Base-by-base conservation (phyloP, 352 stramenopile species). In the Peronosclerospora sorghi region DNA sequence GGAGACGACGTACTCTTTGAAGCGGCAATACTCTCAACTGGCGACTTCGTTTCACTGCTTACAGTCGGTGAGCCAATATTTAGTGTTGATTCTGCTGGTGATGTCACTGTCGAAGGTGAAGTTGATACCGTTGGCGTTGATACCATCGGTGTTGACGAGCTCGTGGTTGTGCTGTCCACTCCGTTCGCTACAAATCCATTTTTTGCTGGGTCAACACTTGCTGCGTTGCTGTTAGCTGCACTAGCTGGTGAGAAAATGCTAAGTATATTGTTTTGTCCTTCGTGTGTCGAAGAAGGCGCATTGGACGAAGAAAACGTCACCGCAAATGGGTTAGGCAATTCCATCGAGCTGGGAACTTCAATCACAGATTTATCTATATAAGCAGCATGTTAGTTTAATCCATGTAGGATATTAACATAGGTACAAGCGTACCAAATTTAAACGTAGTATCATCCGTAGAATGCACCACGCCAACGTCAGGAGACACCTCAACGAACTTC, bases 401-500 rank as follows among this genome's bases (percentile, higher is more conserved):
- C 19, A 21, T 13, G 40, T 24, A 13, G 28, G 23, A 23, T 8
- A 1, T n/a, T n/a, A 47, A 30, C 46, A 15, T 17, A 46, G 14
- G 15, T 10, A 32, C 36, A 35, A 40, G 10, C 44, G 14, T 46
- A 67, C 54, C 53, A 41, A 67, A 17, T 41, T 67, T 63, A n/a
- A 55, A 66, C 2, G 55, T 35, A 40, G 20, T 19, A 17, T 12
- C 34, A 6, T 48, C 43, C 1, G 44, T 18, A 20, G 34, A 29
- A 3, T 49, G 15, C 10, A 38, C 10, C 17, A 59, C 59, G 20
- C 36, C 32, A 10, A 44, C 23, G 52, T 71, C 61, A 1, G 51
- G 46, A 5, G 57, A 50, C 4, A 90, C 74, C 57, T 92, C 80
- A 3, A 90, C 72, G 26, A 92, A 92, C 39, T 92, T 92, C 8